A percentile compares a stretch with the other conserved stretches of the same genome.
phyloP scores from a whole-genome alignment of 805 yeast genomes.

The Tetrapisispora arboricola region DNA sequence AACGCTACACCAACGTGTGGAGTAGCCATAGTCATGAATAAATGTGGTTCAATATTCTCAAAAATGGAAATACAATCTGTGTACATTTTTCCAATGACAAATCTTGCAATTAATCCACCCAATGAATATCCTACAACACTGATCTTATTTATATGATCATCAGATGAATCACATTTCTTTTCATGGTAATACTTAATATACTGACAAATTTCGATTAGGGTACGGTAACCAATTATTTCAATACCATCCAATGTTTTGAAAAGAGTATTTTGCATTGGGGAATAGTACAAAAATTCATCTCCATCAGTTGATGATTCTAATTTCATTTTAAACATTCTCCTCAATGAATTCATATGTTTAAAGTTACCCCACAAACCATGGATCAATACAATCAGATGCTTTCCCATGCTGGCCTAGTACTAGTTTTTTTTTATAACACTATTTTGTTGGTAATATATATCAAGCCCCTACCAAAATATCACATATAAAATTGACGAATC shows the following conservation, averaged over 20 bases:
- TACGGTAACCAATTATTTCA: conserved; percentile 57
- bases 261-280: conserved; percentile 54
- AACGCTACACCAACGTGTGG: conserved; percentile 61
- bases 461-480: too few species aligned
- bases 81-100: conserved; percentile 60
- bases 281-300: conserved; percentile 36
- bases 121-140: conserved; percentile 81
- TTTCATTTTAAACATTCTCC: conserved; percentile 32
- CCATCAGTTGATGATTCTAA: conserved; percentile 16
- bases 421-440: too few species aligned
- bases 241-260: conserved; percentile 82
- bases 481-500: too few species aligned
- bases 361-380: conserved; percentile 78
- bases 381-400: conserved; percentile 58
- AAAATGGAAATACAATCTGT: conserved; percentile 42
- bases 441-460: too few species aligned
- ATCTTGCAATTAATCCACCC: conserved; percentile 79
- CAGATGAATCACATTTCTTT: not conserved
- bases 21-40: conserved; percentile 64
- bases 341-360: conserved; percentile 42
- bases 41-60: conserved; percentile 49
- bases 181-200: conserved; percentile 31
- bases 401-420: conserved; percentile 3
- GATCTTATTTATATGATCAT: conserved; percentile 33
- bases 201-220: conserved; percentile 51